phyloP scores from a whole-genome alignment of 2,329 filamentous ascomycete species.

The Calcarisporium arbuscula region DNA sequence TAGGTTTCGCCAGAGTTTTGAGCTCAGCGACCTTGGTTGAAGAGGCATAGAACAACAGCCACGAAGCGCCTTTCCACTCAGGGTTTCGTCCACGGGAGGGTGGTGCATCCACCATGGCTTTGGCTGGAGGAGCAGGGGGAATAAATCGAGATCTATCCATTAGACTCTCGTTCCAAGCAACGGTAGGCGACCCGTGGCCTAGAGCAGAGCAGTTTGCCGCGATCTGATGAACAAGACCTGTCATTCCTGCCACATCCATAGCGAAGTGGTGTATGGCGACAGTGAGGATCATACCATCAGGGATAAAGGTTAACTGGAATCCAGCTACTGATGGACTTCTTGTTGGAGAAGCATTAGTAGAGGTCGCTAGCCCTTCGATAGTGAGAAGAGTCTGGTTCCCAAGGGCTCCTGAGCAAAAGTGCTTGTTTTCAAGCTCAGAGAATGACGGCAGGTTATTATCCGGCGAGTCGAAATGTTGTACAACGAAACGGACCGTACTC shows the following conservation, averaged over 20 bases:
- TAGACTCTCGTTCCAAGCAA: constrained; percentile 1
- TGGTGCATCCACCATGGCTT: constrained; percentile 1
- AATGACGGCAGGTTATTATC: constrained; percentile 3
- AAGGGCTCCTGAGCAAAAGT: background rate
- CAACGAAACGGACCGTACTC: constrained; percentile 1
- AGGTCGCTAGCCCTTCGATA: constrained; percentile 2
- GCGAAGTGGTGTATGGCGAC: constrained; percentile 3
- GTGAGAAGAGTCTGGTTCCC: constrained; percentile 5
- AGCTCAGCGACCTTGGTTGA: constrained; percentile 4
- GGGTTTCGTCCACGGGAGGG: background rate
- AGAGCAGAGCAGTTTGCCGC: constrained; percentile 5
- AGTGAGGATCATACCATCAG: background rate
- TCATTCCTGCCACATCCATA: constrained; percentile 2
- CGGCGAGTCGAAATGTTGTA: constrained; percentile 2
- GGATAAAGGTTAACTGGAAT: constrained; percentile 4
- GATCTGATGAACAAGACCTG: constrained; percentile 1
- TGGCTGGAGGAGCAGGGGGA: background rate
- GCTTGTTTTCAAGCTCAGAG: constrained; percentile 2
- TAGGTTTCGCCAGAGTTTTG: constrained; percentile 2
- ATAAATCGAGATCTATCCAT: background rate
- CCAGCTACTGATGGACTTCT: background rate
- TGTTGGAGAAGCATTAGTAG: background rate
- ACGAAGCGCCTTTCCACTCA: background rate
- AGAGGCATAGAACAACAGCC: constrained; percentile 1
- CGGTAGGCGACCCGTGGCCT: background rate